phyloP scores from a whole-genome alignment of 164 flowering plant genomes.

The Saururus chinensis region DNA sequence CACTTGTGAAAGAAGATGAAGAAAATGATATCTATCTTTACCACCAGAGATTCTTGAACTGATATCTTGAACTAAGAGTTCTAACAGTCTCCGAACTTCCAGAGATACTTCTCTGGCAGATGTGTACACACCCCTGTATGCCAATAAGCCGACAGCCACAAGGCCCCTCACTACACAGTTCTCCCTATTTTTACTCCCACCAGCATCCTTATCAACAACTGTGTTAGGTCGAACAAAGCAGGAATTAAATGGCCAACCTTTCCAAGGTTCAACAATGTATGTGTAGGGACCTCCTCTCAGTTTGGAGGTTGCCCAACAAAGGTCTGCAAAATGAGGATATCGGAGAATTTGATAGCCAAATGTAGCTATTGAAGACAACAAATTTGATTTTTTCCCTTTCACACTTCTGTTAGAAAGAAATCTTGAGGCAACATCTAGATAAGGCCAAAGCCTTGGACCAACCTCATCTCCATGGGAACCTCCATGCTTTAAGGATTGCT shows the following conservation, averaged over 20 bases:
- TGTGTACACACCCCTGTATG: constrained; percentile 65
- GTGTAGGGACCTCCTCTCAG: constrained; percentile 84
- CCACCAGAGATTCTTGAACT: constrained; percentile 56
- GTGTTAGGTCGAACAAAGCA: constrained; percentile 61
- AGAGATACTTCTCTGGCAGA: constrained; percentile 61
- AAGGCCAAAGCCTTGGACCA: constrained; percentile 7
- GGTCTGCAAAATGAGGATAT: constrained; percentile 94
- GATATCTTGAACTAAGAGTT: constrained; percentile 57
- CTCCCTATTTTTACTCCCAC: constrained; percentile 39
- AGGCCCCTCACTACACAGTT: constrained; percentile 65
- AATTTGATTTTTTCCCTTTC: constrained; percentile 59
- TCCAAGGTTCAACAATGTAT: constrained; percentile 72
- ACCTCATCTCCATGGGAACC: constrained; percentile 5
- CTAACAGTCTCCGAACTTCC: constrained; percentile 74
- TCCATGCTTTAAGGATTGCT: constrained; percentile 1
- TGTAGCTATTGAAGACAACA: constrained; percentile 55
- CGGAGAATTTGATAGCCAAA: constrained; percentile 85
- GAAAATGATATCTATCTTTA: constrained; percentile 54
- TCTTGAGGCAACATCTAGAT: constrained; percentile 21
- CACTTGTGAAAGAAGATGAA: constrained; percentile 78
- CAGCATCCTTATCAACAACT: constrained; percentile 27
- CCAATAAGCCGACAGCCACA: constrained; percentile 83
- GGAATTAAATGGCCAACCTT: constrained; percentile 96
- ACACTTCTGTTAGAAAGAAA: constrained; percentile 18
- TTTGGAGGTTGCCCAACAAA: constrained; percentile 97